These are phyloP conservation scores for Rhinocladiella mackenziei DNA, from an alignment of 2,329 filamentous ascomycete species.

Conservation along the genomic window DNA sequence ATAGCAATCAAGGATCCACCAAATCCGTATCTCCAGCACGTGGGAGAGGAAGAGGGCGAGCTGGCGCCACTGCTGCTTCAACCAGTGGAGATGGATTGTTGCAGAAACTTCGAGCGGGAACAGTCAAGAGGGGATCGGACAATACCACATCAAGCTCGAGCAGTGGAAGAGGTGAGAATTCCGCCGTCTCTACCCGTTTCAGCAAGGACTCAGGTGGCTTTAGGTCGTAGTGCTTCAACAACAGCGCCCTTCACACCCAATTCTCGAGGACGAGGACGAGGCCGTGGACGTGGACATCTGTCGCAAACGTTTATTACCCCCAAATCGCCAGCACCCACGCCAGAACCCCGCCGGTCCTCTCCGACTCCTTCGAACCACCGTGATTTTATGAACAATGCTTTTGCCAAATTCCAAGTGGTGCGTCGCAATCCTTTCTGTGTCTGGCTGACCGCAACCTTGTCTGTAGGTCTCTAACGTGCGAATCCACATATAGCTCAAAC, in stretches of 20 bases:
- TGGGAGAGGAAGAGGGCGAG: constrained; percentile 19
- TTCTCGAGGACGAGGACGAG: constrained; percentile 19
- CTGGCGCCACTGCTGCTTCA: constrained; percentile 4
- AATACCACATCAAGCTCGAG: constrained; percentile 5
- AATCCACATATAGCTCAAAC: constrained; percentile 43
- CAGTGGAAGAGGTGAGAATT: constrained; percentile 23
- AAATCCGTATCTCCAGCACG: constrained; percentile 2
- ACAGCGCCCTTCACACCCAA: constrained; percentile 6
- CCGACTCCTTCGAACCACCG: constrained; percentile 18
- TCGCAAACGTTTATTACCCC: constrained; percentile 23
- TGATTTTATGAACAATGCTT: constrained; percentile 22
- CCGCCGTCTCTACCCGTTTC: not conserved
- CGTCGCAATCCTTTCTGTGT: constrained; percentile 16
- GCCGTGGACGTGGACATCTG: constrained; percentile 16
- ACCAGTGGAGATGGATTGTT: constrained; percentile 16
- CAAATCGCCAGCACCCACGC: constrained; percentile 12
- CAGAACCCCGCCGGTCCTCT: constrained; percentile 17
- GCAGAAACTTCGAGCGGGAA: constrained; percentile 20
- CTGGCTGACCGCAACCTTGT: constrained; percentile 22
- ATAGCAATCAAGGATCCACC: constrained; percentile 15
- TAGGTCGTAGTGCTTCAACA: constrained; percentile 19
- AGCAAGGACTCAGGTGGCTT: not conserved
- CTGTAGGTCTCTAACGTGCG: constrained; percentile 30
- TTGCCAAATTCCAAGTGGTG: constrained; percentile 24
- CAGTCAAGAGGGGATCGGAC: constrained; percentile 16